Conservation (phyloP, 139 green algal genomes). For the Picochlorum sp. region DNA sequence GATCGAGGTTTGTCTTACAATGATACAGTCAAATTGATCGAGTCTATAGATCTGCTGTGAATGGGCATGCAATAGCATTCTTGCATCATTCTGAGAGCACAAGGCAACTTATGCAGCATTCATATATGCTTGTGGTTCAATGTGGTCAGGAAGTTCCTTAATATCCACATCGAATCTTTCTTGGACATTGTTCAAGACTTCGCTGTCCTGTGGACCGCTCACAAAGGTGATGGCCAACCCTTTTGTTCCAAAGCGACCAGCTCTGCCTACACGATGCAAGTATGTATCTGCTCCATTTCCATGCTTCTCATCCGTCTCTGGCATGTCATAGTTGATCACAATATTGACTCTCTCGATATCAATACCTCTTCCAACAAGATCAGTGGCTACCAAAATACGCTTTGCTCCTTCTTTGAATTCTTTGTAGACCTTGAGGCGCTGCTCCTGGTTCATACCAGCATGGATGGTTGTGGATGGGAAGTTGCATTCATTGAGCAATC, state of each 20-base stretch:
- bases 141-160: conserved; percentile 87
- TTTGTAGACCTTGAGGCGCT: conserved; percentile 85
- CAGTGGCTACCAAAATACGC: conserved; percentile 97
- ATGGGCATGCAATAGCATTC: not conserved
- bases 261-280: conserved; percentile 92
- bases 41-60: not conserved
- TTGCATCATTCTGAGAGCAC: not conserved
- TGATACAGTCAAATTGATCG: no score
- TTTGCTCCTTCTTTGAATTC: conserved; percentile 94
- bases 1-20: no score
- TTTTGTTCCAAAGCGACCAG: conserved; percentile 98
- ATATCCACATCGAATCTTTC: conserved; percentile 99
- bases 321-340: conserved; percentile 99
- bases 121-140: conserved; percentile 86
- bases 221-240: conserved; percentile 99
- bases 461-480: conserved; percentile 96
- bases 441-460: conserved; percentile 74
- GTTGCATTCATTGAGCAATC: conserved; percentile 95
- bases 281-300: conserved; percentile 97
- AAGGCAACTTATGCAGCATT: conserved; percentile 33
- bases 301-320: conserved; percentile 78
- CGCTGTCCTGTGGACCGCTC: conserved; percentile 68
- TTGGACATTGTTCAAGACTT: conserved; percentile 83
- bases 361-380: conserved; percentile 95
- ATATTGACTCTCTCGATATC: conserved; percentile 99